These are phyloP conservation scores for Ophiocytium majus DNA, from an alignment of 352 stramenopile genomes.

Conservation along the genomic window DNA sequence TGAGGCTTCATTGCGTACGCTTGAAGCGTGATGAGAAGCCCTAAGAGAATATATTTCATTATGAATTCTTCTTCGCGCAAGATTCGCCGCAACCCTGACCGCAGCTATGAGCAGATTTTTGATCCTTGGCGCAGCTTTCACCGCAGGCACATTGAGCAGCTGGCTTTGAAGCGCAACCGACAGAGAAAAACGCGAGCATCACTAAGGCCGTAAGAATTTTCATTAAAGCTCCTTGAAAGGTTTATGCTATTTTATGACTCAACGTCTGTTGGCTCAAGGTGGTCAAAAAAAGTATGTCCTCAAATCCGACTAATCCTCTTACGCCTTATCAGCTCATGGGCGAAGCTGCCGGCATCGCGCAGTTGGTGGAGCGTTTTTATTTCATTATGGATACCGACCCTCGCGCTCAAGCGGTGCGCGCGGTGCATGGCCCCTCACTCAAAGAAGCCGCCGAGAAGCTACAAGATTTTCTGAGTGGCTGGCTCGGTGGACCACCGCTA, in stretches of 20 bases:
- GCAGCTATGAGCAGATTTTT: background rate
- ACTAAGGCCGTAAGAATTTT: background rate
- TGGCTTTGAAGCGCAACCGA: background rate
- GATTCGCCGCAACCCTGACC: background rate
- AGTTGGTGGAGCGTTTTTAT: conserved; percentile 1
- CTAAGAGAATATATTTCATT: background rate
- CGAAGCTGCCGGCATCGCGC: background rate
- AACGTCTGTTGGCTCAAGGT: background rate
- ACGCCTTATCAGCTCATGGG: background rate
- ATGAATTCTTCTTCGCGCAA: background rate
- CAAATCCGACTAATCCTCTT: background rate
- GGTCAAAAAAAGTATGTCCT: background rate
- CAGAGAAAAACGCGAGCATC: background rate
- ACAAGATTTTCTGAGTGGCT: background rate
- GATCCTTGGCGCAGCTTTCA: background rate
- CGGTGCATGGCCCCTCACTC: background rate
- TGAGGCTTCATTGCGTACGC: background rate
- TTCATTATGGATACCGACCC: conserved; percentile 1
- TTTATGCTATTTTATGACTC: background rate
- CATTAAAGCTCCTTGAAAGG: background rate
- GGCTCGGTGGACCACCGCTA: background rate
- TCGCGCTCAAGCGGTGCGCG: background rate
- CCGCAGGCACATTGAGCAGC: background rate
- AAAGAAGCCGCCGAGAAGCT: background rate
- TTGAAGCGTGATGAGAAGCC: background rate